Conservation (phyloP, 1,139 yeast species). For the Debaryomycetaceae sp. region DNA sequence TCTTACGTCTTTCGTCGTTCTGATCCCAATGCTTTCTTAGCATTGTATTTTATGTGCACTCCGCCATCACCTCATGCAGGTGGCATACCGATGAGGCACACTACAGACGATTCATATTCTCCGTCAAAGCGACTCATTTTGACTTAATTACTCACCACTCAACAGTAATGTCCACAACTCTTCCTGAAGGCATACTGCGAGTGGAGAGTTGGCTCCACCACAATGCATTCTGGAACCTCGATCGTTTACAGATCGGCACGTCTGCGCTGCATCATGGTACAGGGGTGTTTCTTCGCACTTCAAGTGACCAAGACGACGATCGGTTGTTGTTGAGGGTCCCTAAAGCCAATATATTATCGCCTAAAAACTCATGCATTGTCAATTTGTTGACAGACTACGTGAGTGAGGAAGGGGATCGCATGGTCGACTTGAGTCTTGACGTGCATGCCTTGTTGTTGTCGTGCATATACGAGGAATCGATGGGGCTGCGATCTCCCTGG, state of each 20-base stretch:
- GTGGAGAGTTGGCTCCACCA: constrained; percentile 44
- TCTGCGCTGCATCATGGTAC: constrained; percentile 58
- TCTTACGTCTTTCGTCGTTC: no score
- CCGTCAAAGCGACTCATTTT: no score
- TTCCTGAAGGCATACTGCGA: no score
- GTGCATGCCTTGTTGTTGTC: constrained; percentile 65
- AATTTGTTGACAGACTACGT: constrained; percentile 58
- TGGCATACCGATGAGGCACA: no score
- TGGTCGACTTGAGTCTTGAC: constrained; percentile 45
- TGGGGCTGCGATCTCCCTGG: constrained; percentile 71
- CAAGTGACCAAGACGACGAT: constrained; percentile 25
- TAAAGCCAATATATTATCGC: constrained; percentile 50
- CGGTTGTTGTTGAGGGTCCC: constrained; percentile 42
- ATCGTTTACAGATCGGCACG: constrained; percentile 37
- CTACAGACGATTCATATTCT: no score
- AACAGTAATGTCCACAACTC: no score
- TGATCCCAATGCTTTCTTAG: no score
- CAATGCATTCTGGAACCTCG: constrained; percentile 48
- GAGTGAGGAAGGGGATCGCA: constrained; percentile 13
- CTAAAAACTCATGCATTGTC: constrained; percentile 60
- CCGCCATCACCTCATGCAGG: no score
- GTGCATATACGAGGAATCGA: constrained; percentile 60
- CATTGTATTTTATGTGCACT: no score
- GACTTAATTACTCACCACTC: no score
- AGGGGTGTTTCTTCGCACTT: constrained; percentile 56